Conservation (phyloP, 768 basidiomycete genomes). For the Tulasnella sp. region DNA sequence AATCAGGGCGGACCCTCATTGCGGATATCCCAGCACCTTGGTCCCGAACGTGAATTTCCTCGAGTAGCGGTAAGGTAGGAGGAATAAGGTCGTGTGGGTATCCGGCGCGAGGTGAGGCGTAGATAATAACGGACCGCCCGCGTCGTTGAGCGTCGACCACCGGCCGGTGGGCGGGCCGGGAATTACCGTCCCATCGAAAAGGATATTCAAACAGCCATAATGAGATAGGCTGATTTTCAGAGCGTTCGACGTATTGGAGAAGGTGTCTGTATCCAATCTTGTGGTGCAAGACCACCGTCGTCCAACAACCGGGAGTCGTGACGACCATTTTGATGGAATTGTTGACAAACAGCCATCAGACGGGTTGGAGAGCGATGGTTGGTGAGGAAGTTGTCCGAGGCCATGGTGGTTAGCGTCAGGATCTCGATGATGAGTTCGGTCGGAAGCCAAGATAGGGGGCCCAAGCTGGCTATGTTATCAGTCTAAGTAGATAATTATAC, state of each 20-base stretch:
- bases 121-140: not conserved
- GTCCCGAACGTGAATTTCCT: not conserved
- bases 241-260: not conserved
- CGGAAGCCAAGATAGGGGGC: not conserved
- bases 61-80: not conserved
- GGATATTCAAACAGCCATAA: not conserved
- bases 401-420: not conserved
- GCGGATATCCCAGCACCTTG: not conserved
- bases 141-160: not conserved
- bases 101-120: not conserved
- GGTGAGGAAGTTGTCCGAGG: not conserved
- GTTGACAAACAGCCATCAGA: not conserved
- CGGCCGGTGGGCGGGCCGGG: not conserved
- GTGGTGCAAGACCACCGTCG: not conserved
- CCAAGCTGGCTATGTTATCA: not conserved
- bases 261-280: not conserved
- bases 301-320: not conserved
- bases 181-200: not conserved
- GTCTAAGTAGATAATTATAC: not conserved
- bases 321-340: not conserved
- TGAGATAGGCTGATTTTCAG: not conserved
- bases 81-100: not conserved
- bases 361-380: not conserved
- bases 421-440: not conserved
- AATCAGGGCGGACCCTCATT: not conserved